Base-by-base conservation (phyloP, 352 stramenopile species). In the Pythium dissimile region DNA sequence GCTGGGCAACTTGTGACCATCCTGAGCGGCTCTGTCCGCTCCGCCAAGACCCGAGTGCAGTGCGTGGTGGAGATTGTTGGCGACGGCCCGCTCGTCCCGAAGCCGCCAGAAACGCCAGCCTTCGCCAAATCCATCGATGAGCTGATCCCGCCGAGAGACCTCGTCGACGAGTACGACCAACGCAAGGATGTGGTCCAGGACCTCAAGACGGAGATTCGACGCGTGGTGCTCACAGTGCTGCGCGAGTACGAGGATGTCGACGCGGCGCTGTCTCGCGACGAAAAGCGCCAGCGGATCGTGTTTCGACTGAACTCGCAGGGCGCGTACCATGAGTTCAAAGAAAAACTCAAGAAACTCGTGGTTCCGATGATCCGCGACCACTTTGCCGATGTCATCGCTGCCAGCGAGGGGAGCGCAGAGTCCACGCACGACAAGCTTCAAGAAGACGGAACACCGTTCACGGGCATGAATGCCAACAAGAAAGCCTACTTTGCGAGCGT, bases 281-380 rank as follows among this genome's bases (percentile, higher is more conserved):
- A 90, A 2, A 86, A 87, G 62, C 77, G 75, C 13, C 78, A 88
- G 61, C 76, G 71, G 23, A 73, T 94, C 13, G 76, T 94, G 24
- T 92, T 89, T 43, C 67, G 81, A 9, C 66, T 94, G 3, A 94
- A 94, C 59, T 77, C 83, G 2, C 70, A 91, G 30, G 81, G 84
- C 13, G 59, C 72, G 24, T 94, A 94, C 62, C 84, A 92, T 54
- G 68, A 67, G 18, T 91, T 94, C 51, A 94, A 92, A 49, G 80
- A 94, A 55, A 62, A 79, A 43, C 79, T 94, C 42, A 92, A 92
- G 69, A 89, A 89, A 58, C 81, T 74, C 38, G 69, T 94, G n/a
- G 67, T 92, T 8, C 71, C 77, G 8, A 45, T 94, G 11, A 86
- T 92, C 37, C 78, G 80, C 10, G 75, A 91, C 46, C 64, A 66